Evolutionary conservation across 192 early-diverging fungal genomes (phyloP), one percentile per base, ranked within the genome.

Genomic region (Backusella circina): DNA sequence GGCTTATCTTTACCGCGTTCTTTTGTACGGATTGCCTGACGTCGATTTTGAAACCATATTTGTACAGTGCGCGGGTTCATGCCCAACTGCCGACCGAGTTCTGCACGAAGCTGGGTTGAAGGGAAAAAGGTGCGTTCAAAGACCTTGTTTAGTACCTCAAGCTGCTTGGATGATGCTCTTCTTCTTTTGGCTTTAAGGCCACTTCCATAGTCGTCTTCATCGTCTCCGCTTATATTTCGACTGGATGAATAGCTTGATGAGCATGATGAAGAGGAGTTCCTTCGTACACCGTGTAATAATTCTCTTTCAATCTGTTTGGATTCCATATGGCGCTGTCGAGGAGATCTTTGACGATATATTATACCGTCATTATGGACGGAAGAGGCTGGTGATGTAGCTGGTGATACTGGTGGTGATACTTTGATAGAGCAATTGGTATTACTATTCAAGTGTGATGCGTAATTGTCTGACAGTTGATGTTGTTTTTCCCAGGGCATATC

Each of bases 41-140:
- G 89, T 77, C 91, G 91, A 88, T 98, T 98, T 81, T 98, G 97
- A 82, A 98, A 98, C 97, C 97, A 98, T 65, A 98, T 94, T 84
- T 98, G 96, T 21, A 98, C 93, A 0, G 93, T 94, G 39, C 95
- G 90, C 18, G 95, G 94, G 38, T 91, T 91, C 96, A 98, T 97
- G 50, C 90, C 90, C 39, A 95, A 88, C 65, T 92, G 85, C 69
- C 88, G 86, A 70, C 93, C 94, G 0, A 98, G 85, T 32, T 89
- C 85, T 69, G 90, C 78, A 71, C 96, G 89, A 79, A 91, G 83
- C 70, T 94, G 91, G 2, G 93, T 93, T 38, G 91, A 92, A n/a
- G 96, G 96, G 71, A 95, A 94, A 41, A 88, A 91, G 33, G 93
- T 95, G 28, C 83, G 80, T 36, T 87, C 84, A 84, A 95, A 96